These are phyloP conservation scores for Blastocystis sp. DNA, from an alignment of 352 stramenopile genomes.

Conservation along the genomic window DNA sequence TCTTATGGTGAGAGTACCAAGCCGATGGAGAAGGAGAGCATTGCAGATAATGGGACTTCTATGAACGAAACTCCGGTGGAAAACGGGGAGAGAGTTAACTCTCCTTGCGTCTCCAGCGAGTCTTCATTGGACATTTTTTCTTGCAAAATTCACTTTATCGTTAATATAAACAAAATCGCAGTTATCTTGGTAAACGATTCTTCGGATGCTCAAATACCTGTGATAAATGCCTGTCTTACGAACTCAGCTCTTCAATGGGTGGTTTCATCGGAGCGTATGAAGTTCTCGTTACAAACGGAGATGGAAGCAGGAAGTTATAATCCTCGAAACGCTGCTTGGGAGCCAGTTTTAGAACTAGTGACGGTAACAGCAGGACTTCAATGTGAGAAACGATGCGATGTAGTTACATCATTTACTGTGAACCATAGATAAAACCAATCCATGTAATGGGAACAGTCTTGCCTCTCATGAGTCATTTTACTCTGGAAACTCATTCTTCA, in stretches of 20 bases:
- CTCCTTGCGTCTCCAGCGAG: background rate
- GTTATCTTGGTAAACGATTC: slow-evolving; percentile 52
- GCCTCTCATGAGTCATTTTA: background rate
- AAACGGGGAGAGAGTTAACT: background rate
- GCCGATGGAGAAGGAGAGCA: background rate
- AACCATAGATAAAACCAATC: background rate
- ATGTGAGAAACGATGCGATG: background rate
- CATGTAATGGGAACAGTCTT: background rate
- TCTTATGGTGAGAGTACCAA: too few relatives aligned
- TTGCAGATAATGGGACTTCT: background rate
- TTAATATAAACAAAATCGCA: background rate
- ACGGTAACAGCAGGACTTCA: background rate
- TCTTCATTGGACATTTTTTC: background rate
- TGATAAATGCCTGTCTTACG: background rate
- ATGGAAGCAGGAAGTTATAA: background rate
- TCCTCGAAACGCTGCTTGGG: background rate
- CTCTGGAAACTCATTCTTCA: background rate
- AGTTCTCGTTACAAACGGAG: background rate
- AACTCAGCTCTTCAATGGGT: background rate
- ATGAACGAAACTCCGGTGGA: background rate
- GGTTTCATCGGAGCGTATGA: background rate
- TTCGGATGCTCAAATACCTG: background rate
- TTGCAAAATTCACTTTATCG: background rate
- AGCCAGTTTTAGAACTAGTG: background rate
- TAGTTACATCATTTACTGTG: background rate